Base-by-base conservation (phyloP, 495 filamentous ascomycete species). In the Talaromyces thailandensis region DNA sequence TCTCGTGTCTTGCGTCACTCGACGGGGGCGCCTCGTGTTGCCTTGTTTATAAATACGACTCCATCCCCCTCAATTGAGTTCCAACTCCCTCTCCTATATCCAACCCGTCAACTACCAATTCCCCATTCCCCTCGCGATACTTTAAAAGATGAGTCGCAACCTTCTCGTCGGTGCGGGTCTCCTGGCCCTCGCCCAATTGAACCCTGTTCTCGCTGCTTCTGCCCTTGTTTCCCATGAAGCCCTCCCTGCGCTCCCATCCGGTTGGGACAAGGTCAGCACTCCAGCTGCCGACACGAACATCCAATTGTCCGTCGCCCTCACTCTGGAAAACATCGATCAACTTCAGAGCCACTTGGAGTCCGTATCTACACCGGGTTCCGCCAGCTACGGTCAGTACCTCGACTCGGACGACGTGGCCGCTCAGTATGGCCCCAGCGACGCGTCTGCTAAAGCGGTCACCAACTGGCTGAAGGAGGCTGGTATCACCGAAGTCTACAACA, bases 331-430 rank as follows among this genome's bases (percentile, higher is more conserved):
- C 53, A 64, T 82, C 9, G 79, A 75, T n/a, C 79, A 82, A 58
- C 68, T 87, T 7, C 80, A 85, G 71, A 73, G 76, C 35, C 79
- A 76, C 48, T 70, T 86, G 61, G 69, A 78, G 24, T 75, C 81
- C 50, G 73, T 87, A 23, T 85, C 84, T 0, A 84, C 83, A 8
- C 84, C 84, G 3, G 79, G 79, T 11, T 67, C 79, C 50, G 67
- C 72, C 3, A 72, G 75, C 52, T 87, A 87, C 62, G 84, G 84
- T n/a, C 70, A 82, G 64, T 82, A 81, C 66, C 68, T 86, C 65
- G 77, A 80, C 51, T 72, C 73, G 21, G 71, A 81, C 4, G 78
- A 84, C 43, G 67, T 86, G 4, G 77, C 81, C n/a, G 69, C 75
- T 16, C 71, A 79, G 48, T 82, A 84, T 21, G 79, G 81, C 11